phyloP scores from a whole-genome alignment of 805 yeast species.

The Zygoascus tannicola region DNA sequence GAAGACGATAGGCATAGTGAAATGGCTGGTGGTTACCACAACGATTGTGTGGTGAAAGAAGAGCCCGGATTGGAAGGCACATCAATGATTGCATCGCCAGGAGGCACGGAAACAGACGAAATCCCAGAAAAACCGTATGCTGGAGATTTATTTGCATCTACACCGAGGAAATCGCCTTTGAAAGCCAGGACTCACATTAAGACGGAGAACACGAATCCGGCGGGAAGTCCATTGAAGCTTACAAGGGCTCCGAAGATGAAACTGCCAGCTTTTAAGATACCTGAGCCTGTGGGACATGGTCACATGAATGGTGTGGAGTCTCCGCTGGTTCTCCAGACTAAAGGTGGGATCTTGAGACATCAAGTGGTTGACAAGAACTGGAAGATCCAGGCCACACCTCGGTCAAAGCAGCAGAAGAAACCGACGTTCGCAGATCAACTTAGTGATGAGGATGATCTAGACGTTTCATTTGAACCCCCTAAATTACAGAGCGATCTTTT shows the following conservation, averaged over 20 bases:
- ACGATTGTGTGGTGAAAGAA: not conserved
- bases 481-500: conserved; percentile 5
- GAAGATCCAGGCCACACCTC: conserved; percentile 30
- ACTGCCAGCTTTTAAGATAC: not conserved
- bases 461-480: conserved; percentile 5
- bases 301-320: not conserved
- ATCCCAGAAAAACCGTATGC: not conserved
- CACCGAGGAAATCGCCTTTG: conserved; percentile 1
- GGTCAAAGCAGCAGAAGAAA: conserved; percentile 2
- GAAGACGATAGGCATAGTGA: not conserved
- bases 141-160: conserved; percentile 1
- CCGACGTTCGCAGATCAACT: conserved; percentile 1
- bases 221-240: not conserved
- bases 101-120: too few species aligned
- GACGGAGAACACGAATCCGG: not conserved
- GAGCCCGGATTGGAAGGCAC: not conserved
- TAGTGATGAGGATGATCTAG: conserved; percentile 4
- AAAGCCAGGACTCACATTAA: not conserved
- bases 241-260: not conserved
- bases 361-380: conserved; percentile 28
- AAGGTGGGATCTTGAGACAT: conserved; percentile 19
- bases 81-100: not conserved
- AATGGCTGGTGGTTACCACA: not conserved
- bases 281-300: not conserved
- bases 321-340: not conserved